Base-by-base conservation (phyloP, 1,284 basidiomycete genomes). In the Vanrija pseudolonga region DNA sequence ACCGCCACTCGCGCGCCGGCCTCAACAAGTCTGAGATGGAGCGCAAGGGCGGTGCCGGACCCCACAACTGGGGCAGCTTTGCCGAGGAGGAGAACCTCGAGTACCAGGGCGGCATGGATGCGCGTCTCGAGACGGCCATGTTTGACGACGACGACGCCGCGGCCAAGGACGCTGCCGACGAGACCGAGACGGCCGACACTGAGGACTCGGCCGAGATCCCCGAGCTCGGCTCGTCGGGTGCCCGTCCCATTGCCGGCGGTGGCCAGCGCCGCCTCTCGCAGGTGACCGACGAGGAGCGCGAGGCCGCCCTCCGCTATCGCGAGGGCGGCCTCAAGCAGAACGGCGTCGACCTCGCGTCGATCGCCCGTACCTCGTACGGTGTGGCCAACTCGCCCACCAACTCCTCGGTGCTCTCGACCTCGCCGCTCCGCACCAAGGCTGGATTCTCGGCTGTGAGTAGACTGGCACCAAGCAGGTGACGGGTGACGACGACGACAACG, bases 61-160 rank as follows among this genome's bases (percentile, higher is more conserved):
- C 81, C 3, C 85, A 90, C 78, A 90, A 89, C 78, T 92, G 90
- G 90, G 90, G 90, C 57, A 82, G 81, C 48, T 72, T 88, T 64
- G 75, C 75, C 15, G 80, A 89, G 64, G 86, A 90, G 76, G 77
- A 74, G 41, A 77, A 81, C 57, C 79, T 82, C 68, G 85, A 67
- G 50, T 48, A 53, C 22, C 55, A 62, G 28, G 72, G 64, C 23
- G 39, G 37, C 19, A 44, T 52, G 23, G 69, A 72, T 51, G 69
- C 62, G 2, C 47, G 85, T 76, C 73, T 68, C 47, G 81, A 78
- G 22, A 53, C 57, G 6, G 56, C 53, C 51, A 54, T 57, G 53
- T 60, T 57, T 18, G 84, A 81, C 12, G 54, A 79, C 19, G 76
- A 77, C 39, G 84, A 86, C 68, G 23, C 24, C 26, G 26, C 14